Evolutionary conservation across 1,284 basidiomycete species (phyloP).

Genomic region (Entoloma clypeatum): DNA sequence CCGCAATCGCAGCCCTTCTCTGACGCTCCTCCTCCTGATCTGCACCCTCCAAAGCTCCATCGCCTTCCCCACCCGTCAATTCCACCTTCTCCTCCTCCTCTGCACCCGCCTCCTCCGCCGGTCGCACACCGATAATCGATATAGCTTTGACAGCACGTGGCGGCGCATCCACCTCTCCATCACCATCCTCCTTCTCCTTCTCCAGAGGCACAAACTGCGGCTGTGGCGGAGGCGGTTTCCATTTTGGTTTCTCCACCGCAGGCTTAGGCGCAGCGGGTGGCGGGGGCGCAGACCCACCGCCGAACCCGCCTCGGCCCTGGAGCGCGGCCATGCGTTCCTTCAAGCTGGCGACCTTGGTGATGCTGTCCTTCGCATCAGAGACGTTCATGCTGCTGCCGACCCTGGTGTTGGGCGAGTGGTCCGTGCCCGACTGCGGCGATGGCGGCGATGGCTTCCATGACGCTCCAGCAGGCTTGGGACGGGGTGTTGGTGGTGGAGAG

Average conservation of each 20-base stretch:
- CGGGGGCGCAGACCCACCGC: too few species aligned
- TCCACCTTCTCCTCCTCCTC: constrained; percentile 77
- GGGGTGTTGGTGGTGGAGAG: constrained; percentile 50
- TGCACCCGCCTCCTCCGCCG: constrained; percentile 27
- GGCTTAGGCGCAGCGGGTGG: constrained; percentile 58
- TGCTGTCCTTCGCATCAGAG: constrained; percentile 79
- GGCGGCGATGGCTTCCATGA: constrained; percentile 71
- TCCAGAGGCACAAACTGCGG: constrained; percentile 44
- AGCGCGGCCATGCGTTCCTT: constrained; percentile 92
- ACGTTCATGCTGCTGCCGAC: constrained; percentile 62
- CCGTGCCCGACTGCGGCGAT: constrained; percentile 22
- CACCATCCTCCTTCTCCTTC: constrained; percentile 28
- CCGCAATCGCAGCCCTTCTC: constrained; percentile 77
- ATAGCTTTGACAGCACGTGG: constrained; percentile 12
- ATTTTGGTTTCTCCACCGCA: constrained; percentile 68
- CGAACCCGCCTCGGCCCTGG: constrained; percentile 76
- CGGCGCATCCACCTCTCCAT: too few species aligned
- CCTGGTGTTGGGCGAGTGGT: constrained; percentile 12
- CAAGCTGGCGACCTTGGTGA: constrained; percentile 68
- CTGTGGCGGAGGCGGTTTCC: constrained; percentile 79
- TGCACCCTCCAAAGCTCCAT: too few species aligned
- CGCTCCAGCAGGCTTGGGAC: constrained; percentile 67
- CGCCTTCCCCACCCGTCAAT: constrained; percentile 79
- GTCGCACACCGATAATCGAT: too few species aligned
- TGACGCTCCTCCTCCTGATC: too few species aligned